A percentile compares a stretch with the other conserved stretches of the same genome.
phyloP scores from a whole-genome alignment of 805 yeast species.

The Alloascoidea africana region DNA sequence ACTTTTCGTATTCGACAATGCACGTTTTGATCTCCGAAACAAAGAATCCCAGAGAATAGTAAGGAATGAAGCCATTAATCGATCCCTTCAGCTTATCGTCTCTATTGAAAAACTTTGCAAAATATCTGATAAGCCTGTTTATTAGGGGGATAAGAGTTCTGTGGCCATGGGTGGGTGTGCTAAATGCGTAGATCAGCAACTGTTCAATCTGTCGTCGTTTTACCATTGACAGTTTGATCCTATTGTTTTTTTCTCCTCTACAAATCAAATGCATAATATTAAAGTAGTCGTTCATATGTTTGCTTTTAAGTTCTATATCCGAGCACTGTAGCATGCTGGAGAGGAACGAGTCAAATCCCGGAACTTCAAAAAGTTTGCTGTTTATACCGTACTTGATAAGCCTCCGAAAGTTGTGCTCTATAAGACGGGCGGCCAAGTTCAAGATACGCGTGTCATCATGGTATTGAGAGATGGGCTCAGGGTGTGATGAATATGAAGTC shows the following conservation, averaged over 20 bases:
- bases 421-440: not conserved
- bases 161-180: not conserved
- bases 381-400: not conserved
- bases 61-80: not conserved
- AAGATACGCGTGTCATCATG: not conserved
- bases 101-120: not conserved
- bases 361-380: not conserved
- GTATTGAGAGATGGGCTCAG: not conserved
- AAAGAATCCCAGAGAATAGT: not conserved
- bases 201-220: not conserved
- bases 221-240: not conserved
- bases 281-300: not conserved
- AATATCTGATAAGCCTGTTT: not conserved
- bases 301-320: not conserved
- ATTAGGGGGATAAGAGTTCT: not conserved
- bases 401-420: not conserved
- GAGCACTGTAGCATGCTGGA: not conserved
- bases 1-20: not conserved
- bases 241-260: conserved; percentile 1
- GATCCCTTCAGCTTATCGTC: not conserved
- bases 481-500: not conserved
- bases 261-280: not conserved
- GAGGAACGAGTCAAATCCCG: not conserved
- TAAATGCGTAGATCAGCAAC: not conserved
- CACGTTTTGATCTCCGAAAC: not conserved